Base-by-base conservation (phyloP, 208 protist genomes). In the Crithidia bombi region DNA sequence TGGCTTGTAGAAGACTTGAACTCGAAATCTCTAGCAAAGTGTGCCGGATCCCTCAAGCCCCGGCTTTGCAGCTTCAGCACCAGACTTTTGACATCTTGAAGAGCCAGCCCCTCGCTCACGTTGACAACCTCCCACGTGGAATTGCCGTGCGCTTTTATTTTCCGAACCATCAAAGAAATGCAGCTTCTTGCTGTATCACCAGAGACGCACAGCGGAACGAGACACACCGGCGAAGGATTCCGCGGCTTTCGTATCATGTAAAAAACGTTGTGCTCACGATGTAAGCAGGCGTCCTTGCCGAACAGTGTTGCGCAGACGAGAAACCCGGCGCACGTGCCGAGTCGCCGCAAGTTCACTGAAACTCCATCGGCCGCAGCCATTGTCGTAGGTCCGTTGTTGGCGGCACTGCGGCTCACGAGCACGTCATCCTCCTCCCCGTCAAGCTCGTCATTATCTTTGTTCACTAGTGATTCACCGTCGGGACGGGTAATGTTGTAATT, bases 321-420 rank as follows among this genome's bases (percentile, higher is more conserved):
- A 30, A 89, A 65, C 6, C 86, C 89, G 44, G 71, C 47, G 50
- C 78, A 83, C 69, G 75, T 81, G 43, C 55, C 67, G 21, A 92
- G 67, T 36, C 73, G 70, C 23, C 78, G 80, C 43, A 94, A 59
- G 39, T 80, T 85, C 38, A 91, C 78, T 32, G 81, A 49, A 32
- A 94, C 65, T 47, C 86, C 78, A 63, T 94, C 89, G 32, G 79
- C 89, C 12, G 89, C 80, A 15, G 76, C 75, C 69, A 94, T 89
- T 39, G 63, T 65, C 32, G 46, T 61, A 17, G 74, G 78, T 25
- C 68, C 66, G n/a, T 75, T 78, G 46, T 64, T 75, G 41, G 70
- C 51, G 19, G 59, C 51, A 23, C 65, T 62, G 14, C 65, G 63
- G 51, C 52, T 73, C 5, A 69, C 39, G 19, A 79, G 19, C 30